Evolutionary conservation across 345 rosid species (phyloP).

Genomic region (Nephelium lappaceum): DNA sequence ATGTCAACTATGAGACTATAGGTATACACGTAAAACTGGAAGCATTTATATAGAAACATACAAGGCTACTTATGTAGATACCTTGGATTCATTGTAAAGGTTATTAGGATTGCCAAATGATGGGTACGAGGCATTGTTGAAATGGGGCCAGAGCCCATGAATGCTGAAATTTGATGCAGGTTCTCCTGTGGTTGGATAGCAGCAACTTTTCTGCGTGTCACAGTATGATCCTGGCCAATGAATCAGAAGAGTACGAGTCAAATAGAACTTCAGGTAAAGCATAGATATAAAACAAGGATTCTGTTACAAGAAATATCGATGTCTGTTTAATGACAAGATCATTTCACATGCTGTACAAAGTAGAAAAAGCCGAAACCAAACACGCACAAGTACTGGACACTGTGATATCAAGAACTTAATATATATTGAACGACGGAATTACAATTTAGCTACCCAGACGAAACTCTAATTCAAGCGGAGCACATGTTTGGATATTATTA

Average conservation of each 20-base stretch:
- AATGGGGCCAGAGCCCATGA: background rate
- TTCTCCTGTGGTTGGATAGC: constrained; percentile 8
- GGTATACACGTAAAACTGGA: too few relatives aligned
- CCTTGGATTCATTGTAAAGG: background rate
- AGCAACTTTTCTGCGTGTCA: background rate
- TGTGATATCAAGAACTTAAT: constrained; percentile 1
- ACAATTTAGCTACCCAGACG: too few relatives aligned
- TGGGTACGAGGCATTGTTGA: background rate
- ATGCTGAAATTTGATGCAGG: background rate
- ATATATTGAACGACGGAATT: background rate
- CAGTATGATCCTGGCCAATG: background rate
- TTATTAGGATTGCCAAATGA: background rate
- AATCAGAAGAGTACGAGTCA: background rate
- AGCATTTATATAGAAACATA: too few relatives aligned
- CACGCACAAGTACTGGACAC: constrained; percentile 11
- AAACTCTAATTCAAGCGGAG: too few relatives aligned
- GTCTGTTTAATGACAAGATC: too few relatives aligned
- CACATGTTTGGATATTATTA: too few relatives aligned
- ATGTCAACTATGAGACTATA: too few relatives aligned
- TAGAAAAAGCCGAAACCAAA: constrained; percentile 4
- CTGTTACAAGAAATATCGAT: too few relatives aligned
- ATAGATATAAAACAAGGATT: background rate
- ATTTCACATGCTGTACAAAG: background rate
- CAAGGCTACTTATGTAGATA: too few relatives aligned
- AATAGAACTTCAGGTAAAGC: background rate